Base-by-base conservation (phyloP, 305 asterid genomes). In the Fraxinus platypoda region DNA sequence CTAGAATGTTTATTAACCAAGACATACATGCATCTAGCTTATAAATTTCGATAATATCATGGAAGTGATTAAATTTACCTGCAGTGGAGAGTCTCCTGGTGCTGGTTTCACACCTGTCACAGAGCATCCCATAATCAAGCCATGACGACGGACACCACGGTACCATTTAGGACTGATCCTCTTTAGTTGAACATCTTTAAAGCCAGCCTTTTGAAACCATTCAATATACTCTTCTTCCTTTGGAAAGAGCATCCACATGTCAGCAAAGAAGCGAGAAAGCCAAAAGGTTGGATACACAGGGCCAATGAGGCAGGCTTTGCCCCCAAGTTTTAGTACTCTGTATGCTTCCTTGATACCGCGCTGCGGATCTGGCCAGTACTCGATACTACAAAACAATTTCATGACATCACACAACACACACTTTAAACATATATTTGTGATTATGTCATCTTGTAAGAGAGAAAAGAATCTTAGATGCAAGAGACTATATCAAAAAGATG, bases 301-400 rank as follows among this genome's bases (percentile, higher is more conserved):
- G 71, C 99, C 99, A 19, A 95, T 95, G 30, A 95, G 3, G 89
- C 99, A 94, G 1, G 97, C 98, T 85, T 94, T 94, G 23, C 98
- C 97, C 77, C 97, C 95, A 7, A 91, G 87, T 78, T 90, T 93
- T 86, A 95, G 80, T 30, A 95, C 98, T 74, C 99, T 91, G 88
- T 95, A 95, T 6, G 98, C 99, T 91, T 94, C 99, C 87, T n/a
- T 85, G 83, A 94, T 94, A 35, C 99, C 99, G 35, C 98, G 96
- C 77, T 94, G 99, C 19, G 98, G 99, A 84, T 95, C 99, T 6
- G 99, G 99, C 99, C 99, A 95, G 89, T 95, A 95, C 88, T 95
- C 98, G 52, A 94, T 95, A 75, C 97, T 92, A 89, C 68, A 57
- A 81, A 49, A 89, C 8, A 21, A 59, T 7, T n/a, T 21, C 30